Base-by-base conservation (phyloP, 345 rosid genomes). In the Pistacia integerrima region DNA sequence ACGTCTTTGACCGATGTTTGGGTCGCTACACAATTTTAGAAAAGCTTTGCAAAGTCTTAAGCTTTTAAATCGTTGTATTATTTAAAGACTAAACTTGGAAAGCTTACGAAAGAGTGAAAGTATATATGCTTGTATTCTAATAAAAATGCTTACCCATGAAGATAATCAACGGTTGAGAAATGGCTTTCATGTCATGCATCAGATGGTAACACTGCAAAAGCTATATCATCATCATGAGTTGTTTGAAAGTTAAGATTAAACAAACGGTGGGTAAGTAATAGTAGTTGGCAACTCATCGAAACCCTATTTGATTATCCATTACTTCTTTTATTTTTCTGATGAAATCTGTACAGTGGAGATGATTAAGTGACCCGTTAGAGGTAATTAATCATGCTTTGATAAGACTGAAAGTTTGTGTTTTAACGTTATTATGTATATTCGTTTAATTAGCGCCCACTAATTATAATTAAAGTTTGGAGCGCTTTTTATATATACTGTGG, bases 171-270 rank as follows among this genome's bases (percentile, higher is more conserved):
- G 76, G 89, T 81, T 88, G 85, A 71, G 87, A 72, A 72, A 86
- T 83, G 74, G 28, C 79, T 86, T 81, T 86, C 91, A 81, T 75
- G 84, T 73, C 68, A 60, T 78, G 35, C 20, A 70, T 73, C 77
- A 20, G 79, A 78, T 65, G 18, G 69, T 28, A 85, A 80, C 80
- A 68, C 75, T 35, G 36, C 36, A 14, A 16, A 13, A 71, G 4
- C 41, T 3, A 4, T 4, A 38, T 6, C 46, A 72, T 74, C 66
- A 72, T 76, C 30, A 52, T 30, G 65, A 52, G 70, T 70, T 70
- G 74, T 75, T 82, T 82, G 81, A 77, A 85, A 85, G 86, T 82
- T 57, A 83, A 80, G 80, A 80, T 49, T 72, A 80, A 85, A 83
- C 84, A 70, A 69, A 84, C 83, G 82, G 82, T 84, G 33, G 33